Evolutionary conservation across 2,329 filamentous ascomycete species (phyloP), one percentile per base, ranked within the genome.

Genomic region (Atkinsonella hypoxylon): DNA sequence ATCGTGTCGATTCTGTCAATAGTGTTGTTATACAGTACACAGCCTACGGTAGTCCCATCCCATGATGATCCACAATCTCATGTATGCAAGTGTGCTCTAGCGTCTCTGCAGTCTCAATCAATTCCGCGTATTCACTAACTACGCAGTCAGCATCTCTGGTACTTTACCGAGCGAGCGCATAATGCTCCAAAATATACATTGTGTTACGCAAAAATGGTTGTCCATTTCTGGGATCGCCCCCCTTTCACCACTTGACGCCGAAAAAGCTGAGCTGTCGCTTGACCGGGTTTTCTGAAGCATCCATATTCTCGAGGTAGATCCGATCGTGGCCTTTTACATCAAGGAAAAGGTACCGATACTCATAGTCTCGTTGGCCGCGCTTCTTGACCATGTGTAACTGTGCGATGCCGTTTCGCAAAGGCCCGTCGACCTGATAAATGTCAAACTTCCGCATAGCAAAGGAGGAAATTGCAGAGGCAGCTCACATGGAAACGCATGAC

Each of bases 401-500:
- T 7, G 89, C 89, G 0, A 83, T 74, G 13, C 90, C 91, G 26
- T 77, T 77, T 49, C 84, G 86, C 34, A 78, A 70, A 2, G 87
- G 83, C 0, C 91, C 91, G 63, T 90, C 82, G 39, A 95, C 83
- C 79, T 87, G 62, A 4, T 20, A 10, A 26, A 26, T 26, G 26
- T 26, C 26, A 26, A 26, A n/a, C n/a, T n/a, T n/a, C n/a, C n/a
- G n/a, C n/a, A n/a, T n/a, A n/a, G n/a, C n/a, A n/a, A n/a, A n/a
- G n/a, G n/a, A n/a, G n/a, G n/a, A n/a, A n/a, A n/a, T n/a, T n/a
- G n/a, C n/a, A 26, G 7, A 8, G 26, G 26, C 26, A 26, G 64
- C 79, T 59, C 69, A 87, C 85, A 63, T 93, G 82, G 65, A 96
- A 96, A 58, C 89, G 82, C 78, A 96, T 89, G 55, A 81, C 71